Base-by-base conservation (phyloP, 2,329 filamentous ascomycete species). In the Pseudogymnoascus sp. region DNA sequence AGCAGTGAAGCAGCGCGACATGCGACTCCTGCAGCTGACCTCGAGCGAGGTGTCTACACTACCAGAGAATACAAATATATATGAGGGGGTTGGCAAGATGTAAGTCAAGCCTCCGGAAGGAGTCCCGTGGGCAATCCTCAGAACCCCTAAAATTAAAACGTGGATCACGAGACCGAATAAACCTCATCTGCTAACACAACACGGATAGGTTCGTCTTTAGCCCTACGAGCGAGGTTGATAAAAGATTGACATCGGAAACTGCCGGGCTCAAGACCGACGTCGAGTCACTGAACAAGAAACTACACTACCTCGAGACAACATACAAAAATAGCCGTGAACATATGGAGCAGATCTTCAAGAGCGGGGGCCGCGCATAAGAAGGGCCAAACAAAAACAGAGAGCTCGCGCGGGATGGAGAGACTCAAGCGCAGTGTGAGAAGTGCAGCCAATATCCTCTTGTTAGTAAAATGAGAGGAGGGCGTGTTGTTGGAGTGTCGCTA, bases 71-170 rank as follows among this genome's bases (percentile, higher is more conserved):
- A 95, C 91, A 0, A 88, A 88, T 34, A 85, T 96, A 28, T 99
- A 97, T 72, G 93, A 97, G 77, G 93, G 93, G 5, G 89, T 97
- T 10, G 95, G 95, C 61, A 99, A 97, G 79, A 97, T 99, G 95
- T 97, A 77, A 71, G 87, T 78, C 25, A 28, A 18, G 14, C 18
- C 40, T 31, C 42, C 37, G 16, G 10, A 31, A 25, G n/a, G 59
- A 36, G 21, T 60, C 38, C 59, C 21, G 59, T 40, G 36, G 36
- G 59, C 21, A 61, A 60, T 42, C 34, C 16, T 18, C 50, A 34
- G 28, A 34, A 34, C 50, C 28, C 50, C 50, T 56, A 56, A 56
- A 56, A 34, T 5, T n/a, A 34, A 14, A 34, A 34, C 28, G n/a
- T 56, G 50, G 50, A 56, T 56, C 50, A 56, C 50, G 50, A 56